Evolutionary conservation across 2,329 filamentous ascomycete genomes (phyloP).

Genomic region (Amauroascus verrucosus): DNA sequence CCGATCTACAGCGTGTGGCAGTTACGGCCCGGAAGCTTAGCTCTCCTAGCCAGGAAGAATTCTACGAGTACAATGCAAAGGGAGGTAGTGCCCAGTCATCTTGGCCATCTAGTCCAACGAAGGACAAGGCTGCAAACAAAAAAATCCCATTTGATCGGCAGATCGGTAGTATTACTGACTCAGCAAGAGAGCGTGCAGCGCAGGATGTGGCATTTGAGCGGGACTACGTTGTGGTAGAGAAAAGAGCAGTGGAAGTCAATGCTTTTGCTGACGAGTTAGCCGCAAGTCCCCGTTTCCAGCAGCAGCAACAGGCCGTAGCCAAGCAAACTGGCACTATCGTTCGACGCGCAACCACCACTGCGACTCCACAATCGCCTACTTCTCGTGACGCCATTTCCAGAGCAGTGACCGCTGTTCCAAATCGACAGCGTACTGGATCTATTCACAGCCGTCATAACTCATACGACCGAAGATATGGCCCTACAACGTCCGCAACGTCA

Average conservation of each 20-base stretch:
- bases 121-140: slow-evolving; percentile 37
- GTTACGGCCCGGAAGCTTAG: slow-evolving; percentile 27
- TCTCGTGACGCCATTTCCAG: slow-evolving; percentile 48
- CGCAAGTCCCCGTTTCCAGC: slow-evolving; percentile 60
- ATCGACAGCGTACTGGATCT: slow-evolving; percentile 50
- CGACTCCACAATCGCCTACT: slow-evolving; percentile 58
- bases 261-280: slow-evolving; percentile 92
- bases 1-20: slow-evolving; percentile 22
- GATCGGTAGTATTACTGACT: slow-evolving; percentile 28
- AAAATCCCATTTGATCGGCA: slow-evolving; percentile 22
- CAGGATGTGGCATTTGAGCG: slow-evolving; percentile 84
- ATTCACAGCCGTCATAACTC: slow-evolving; percentile 64
- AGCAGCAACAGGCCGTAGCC: slow-evolving; percentile 36
- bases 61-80: slow-evolving; percentile 43
- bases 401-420: slow-evolving; percentile 62
- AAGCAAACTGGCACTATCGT: slow-evolving; percentile 54
- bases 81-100: slow-evolving; percentile 39
- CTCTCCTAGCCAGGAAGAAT: slow-evolving; percentile 34
- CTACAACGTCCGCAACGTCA: slow-evolving; percentile 69
- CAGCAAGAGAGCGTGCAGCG: slow-evolving; percentile 55
- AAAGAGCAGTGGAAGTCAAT: slow-evolving; percentile 90
- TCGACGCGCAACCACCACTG: slow-evolving; percentile 65
- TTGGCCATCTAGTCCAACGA: slow-evolving; percentile 35
- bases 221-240: slow-evolving; percentile 93
- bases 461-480: slow-evolving; percentile 68